A percentile compares a stretch with the other conserved stretches of the same genome.
phyloP scores from a whole-genome alignment of 2,329 filamentous ascomycete genomes.

The Aspergillus fumigatiaffinis region DNA sequence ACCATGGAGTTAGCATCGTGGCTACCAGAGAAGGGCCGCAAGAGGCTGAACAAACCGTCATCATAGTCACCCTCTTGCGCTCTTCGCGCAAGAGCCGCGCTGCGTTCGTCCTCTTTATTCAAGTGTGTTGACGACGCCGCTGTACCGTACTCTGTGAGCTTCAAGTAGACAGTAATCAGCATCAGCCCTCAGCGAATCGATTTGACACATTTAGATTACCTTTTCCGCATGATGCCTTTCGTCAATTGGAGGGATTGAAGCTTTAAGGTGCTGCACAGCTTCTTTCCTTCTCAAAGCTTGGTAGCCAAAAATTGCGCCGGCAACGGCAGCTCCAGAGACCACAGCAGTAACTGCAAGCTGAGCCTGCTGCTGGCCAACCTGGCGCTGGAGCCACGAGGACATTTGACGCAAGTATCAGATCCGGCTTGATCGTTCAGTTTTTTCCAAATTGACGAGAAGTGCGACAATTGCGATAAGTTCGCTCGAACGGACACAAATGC shows the following conservation, averaged over 20 bases:
- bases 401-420: slow-evolving; percentile 24
- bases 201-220: slow-evolving; percentile 29
- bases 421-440: not conserved
- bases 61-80: slow-evolving; percentile 63
- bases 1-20: slow-evolving; percentile 1
- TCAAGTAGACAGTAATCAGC: slow-evolving; percentile 37
- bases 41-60: slow-evolving; percentile 44
- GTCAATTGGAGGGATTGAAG: slow-evolving; percentile 56
- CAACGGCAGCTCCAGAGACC: slow-evolving; percentile 42
- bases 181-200: not conserved
- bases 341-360: slow-evolving; percentile 43
- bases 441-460: not conserved
- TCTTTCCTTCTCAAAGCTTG: slow-evolving; percentile 54
- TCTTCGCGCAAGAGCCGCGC: slow-evolving; percentile 55
- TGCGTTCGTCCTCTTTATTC: slow-evolving; percentile 54
- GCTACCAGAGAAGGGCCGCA: not conserved
- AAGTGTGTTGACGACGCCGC: slow-evolving; percentile 28
- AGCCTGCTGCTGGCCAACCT: slow-evolving; percentile 37
- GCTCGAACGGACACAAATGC: not conserved
- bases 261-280: slow-evolving; percentile 56
- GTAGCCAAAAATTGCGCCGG: slow-evolving; percentile 53
- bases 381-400: slow-evolving; percentile 44
- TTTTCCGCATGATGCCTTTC: slow-evolving; percentile 49
- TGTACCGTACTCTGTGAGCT: slow-evolving; percentile 50
- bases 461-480: not conserved